Conservation (phyloP, 805 yeast species). For the Ascoidea tarda region DNA sequence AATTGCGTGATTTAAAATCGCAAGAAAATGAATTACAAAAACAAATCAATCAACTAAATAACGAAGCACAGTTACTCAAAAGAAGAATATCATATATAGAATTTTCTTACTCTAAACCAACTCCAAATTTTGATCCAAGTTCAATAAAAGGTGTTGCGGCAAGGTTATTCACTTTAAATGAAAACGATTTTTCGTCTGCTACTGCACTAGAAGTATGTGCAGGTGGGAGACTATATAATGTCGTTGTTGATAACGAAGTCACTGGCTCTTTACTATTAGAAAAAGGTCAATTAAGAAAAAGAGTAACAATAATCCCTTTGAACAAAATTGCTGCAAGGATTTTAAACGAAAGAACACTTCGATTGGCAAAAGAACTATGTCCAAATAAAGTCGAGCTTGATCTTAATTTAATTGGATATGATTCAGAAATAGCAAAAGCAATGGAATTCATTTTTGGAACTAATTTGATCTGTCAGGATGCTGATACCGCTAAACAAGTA, state of each 20-base stretch:
- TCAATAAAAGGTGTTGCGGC: slow-evolving; percentile 86
- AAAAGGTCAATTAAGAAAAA: slow-evolving; percentile 57
- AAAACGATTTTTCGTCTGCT: slow-evolving; percentile 43
- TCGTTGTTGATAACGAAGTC: slow-evolving; percentile 78
- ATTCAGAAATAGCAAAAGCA: slow-evolving; percentile 56
- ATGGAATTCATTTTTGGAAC: slow-evolving; percentile 88
- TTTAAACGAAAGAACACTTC: slow-evolving; percentile 35
- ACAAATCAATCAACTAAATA: slow-evolving; percentile 27
- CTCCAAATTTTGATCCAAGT: slow-evolving; percentile 38
- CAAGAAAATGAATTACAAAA: slow-evolving; percentile 30
- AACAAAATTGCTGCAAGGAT: slow-evolving; percentile 63
- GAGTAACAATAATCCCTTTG: slow-evolving; percentile 87
- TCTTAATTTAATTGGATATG: slow-evolving; percentile 62
- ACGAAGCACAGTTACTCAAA: slow-evolving; percentile 38
- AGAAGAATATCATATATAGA: slow-evolving; percentile 62
- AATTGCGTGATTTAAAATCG: slow-evolving; percentile 27
- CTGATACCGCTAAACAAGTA: slow-evolving; percentile 78
- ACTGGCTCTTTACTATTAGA: slow-evolving; percentile 78
- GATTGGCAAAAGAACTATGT: slow-evolving; percentile 59
- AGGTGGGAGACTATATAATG: slow-evolving; percentile 80
- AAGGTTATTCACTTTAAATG: slow-evolving; percentile 55
- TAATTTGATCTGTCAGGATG: slow-evolving; percentile 78
- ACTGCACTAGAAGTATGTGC: slow-evolving; percentile 89
- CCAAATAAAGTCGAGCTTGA: slow-evolving; percentile 89
- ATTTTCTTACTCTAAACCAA: slow-evolving; percentile 57